phyloP scores from a whole-genome alignment of 148 eudicot species.

The Agrostemma githago region DNA sequence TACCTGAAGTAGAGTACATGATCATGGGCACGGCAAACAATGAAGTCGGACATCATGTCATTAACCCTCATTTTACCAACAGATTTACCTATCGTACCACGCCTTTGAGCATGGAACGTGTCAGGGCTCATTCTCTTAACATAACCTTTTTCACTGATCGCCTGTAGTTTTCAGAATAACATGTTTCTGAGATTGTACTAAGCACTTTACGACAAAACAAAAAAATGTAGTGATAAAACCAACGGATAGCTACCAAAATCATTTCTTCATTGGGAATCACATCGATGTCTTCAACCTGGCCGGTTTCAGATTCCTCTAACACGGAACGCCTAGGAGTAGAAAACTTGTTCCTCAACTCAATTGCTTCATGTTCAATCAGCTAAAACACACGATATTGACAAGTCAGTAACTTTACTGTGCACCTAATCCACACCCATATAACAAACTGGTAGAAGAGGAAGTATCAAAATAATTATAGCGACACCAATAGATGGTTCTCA shows the following conservation, averaged over 20 bases:
- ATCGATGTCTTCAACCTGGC: conserved; percentile 86
- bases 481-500: neutral
- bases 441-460: neutral
- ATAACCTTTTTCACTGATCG: conserved; percentile 95
- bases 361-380: conserved; percentile 92
- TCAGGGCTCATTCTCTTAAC: conserved; percentile 90
- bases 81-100: conserved; percentile 96
- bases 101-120: conserved; percentile 76
- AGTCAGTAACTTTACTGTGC: neutral
- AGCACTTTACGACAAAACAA: neutral
- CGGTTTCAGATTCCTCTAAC: conserved; percentile 76
- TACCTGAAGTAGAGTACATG: conserved; percentile 92
- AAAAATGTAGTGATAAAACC: neutral
- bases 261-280: conserved; percentile 96
- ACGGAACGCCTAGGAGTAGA: conserved; percentile 76
- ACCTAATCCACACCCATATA: neutral
- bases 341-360: conserved; percentile 82
- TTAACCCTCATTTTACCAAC: conserved; percentile 91
- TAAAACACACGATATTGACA: conserved; percentile 23
- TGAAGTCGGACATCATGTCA: conserved; percentile 91
- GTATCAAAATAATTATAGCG: neutral
- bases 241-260: conserved; percentile 53
- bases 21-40: conserved; percentile 92
- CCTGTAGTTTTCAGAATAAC: conserved; percentile 39
- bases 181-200: conserved; percentile 17